Evolutionary conservation across 2,329 filamentous ascomycete genomes (phyloP).

Genomic region (Geosmithia putterillii): DNA sequence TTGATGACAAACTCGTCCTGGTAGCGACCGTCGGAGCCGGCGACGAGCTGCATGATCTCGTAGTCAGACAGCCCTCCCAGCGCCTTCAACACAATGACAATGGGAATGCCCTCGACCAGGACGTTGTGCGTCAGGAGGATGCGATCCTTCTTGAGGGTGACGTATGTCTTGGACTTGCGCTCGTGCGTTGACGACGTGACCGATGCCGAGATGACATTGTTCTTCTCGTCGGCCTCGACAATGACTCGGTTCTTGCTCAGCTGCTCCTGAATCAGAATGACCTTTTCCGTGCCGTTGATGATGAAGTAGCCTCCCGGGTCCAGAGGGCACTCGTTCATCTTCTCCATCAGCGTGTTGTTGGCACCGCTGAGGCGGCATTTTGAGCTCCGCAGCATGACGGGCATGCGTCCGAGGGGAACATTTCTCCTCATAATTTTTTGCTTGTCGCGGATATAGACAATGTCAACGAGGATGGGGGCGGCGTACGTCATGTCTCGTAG

Average conservation of each 20-base stretch:
- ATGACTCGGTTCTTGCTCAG: slow-evolving; percentile 98
- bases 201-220: slow-evolving; percentile 86
- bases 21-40: slow-evolving; percentile 75
- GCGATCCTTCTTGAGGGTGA: slow-evolving; percentile 84
- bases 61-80: slow-evolving; percentile 89
- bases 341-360: slow-evolving; percentile 77
- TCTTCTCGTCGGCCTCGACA: slow-evolving; percentile 85
- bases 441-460: slow-evolving; percentile 77
- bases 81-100: slow-evolving; percentile 85
- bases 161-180: slow-evolving; percentile 94
- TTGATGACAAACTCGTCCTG: slow-evolving; percentile 94
- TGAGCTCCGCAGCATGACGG: slow-evolving; percentile 92
- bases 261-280: slow-evolving; percentile 96
- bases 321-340: slow-evolving; percentile 88
- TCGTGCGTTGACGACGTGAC: slow-evolving; percentile 97
- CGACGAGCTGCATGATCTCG: slow-evolving; percentile 85
- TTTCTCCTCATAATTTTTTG: slow-evolving; percentile 62
- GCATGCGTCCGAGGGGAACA: slow-evolving; percentile 79
- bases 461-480: slow-evolving; percentile 85
- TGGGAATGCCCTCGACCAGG: slow-evolving; percentile 83
- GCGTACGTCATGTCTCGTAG: slow-evolving; percentile 97
- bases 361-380: slow-evolving; percentile 81
- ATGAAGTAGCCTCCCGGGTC: slow-evolving; percentile 98
- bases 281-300: slow-evolving; percentile 94
- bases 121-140: slow-evolving; percentile 90